phyloP scores from a whole-genome alignment of 2,329 filamentous ascomycete genomes.

The Xylariaceae sp. region DNA sequence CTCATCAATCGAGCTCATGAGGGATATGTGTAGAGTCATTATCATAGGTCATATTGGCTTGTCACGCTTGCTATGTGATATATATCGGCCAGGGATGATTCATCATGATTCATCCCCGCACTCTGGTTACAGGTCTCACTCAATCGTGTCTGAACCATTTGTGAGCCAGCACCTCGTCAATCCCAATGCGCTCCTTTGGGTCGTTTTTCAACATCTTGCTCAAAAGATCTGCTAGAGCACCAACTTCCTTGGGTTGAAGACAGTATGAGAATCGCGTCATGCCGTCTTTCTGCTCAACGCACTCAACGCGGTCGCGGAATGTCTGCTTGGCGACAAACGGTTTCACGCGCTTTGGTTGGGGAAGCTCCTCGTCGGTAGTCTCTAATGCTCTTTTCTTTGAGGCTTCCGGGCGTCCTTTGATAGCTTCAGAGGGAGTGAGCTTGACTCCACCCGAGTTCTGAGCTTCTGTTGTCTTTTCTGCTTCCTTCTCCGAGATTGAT shows the following conservation, averaged over 20 bases:
- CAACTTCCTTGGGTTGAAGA: slow-evolving; percentile 7
- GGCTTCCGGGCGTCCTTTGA: too few species aligned
- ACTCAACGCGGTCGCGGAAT: slow-evolving; percentile 5
- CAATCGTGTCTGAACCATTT: slow-evolving; percentile 7
- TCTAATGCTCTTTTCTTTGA: not conserved
- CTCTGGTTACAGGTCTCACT: not conserved
- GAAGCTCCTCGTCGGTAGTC: not conserved
- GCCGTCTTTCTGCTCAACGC: slow-evolving; percentile 1
- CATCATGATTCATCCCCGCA: too few species aligned
- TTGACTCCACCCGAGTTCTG: not conserved
- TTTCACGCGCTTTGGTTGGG: not conserved
- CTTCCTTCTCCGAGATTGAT: not conserved
- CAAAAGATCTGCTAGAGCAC: slow-evolving; percentile 3
- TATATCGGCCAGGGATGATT: too few species aligned
- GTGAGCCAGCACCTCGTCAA: slow-evolving; percentile 10
- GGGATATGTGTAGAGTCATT: too few species aligned
- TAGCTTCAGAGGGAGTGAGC: too few species aligned
- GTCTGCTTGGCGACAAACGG: slow-evolving; percentile 1
- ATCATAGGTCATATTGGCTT: too few species aligned
- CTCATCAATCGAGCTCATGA: too few species aligned
- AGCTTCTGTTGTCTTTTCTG: not conserved
- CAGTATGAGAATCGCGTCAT: slow-evolving; percentile 8
- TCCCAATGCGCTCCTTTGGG: slow-evolving; percentile 5
- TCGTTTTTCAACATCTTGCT: slow-evolving; percentile 13
- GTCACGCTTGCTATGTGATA: too few species aligned